These are phyloP conservation scores for Coelomomyces lativittatus DNA, from an alignment of 371 early-diverging fungal species.

Conservation along the genomic window DNA sequence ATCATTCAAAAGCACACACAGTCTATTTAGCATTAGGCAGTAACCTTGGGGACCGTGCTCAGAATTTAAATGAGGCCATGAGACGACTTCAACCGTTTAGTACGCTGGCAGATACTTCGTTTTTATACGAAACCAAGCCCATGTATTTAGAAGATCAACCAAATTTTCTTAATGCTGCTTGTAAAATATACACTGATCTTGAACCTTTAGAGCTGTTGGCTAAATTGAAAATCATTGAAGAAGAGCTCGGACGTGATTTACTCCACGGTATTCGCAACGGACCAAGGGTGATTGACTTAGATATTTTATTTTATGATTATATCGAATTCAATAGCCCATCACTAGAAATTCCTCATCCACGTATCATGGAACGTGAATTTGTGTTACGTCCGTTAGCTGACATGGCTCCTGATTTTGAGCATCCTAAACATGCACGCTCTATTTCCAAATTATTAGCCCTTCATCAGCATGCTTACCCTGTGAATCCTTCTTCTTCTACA, in stretches of 20 bases:
- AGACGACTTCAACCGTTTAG: constrained; percentile 24
- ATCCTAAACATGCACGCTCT: constrained; percentile 66
- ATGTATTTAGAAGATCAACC: constrained; percentile 91
- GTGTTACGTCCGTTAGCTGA: constrained; percentile 84
- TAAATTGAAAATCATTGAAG: constrained; percentile 66
- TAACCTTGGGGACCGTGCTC: constrained; percentile 68
- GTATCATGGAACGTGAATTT: constrained; percentile 79
- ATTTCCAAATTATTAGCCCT: constrained; percentile 57
- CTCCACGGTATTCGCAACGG: constrained; percentile 60
- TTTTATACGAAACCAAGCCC: constrained; percentile 83
- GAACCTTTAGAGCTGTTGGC: constrained; percentile 54
- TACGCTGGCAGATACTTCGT: constrained; percentile 71
- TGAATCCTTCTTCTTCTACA: too few relatives aligned
- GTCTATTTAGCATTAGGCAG: constrained; percentile 74
- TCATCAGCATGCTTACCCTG: constrained; percentile 27
- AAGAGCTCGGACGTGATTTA: constrained; percentile 58
- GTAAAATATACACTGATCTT: constrained; percentile 36
- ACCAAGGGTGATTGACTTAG: constrained; percentile 82
- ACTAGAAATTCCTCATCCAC: constrained; percentile 73
- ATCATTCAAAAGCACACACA: constrained; percentile 9
- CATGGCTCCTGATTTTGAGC: constrained; percentile 70
- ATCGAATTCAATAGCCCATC: constrained; percentile 45
- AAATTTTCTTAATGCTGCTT: constrained; percentile 69
- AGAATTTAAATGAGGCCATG: constrained; percentile 61
- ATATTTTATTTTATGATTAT: constrained; percentile 77